A percentile compares a stretch with the other conserved stretches of the same genome.
phyloP scores from a whole-genome alignment of 805 yeast genomes.

The Ogataea dorogensis region DNA sequence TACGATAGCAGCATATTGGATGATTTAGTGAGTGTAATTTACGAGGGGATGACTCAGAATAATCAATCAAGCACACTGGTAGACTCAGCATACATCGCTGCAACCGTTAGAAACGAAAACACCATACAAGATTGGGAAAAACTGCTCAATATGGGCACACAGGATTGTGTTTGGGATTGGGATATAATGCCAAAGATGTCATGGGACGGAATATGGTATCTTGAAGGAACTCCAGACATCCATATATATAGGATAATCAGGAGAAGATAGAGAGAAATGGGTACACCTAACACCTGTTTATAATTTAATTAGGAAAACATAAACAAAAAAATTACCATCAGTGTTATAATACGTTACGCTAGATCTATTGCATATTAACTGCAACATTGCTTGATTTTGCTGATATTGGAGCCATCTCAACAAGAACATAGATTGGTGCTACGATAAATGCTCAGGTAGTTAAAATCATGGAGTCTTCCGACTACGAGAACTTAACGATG shows the following conservation, averaged over 20 bases:
- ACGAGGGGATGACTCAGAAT: conserved; percentile 33
- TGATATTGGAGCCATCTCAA: neutral
- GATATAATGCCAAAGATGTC: conserved; percentile 10
- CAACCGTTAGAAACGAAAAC: conserved; percentile 66
- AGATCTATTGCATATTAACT: conserved; percentile 1
- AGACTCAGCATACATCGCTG: conserved; percentile 48
- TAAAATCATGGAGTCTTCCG: conserved; percentile 21
- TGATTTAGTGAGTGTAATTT: conserved; percentile 48
- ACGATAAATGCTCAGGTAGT: conserved; percentile 5
- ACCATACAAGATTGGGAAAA: conserved; percentile 47
- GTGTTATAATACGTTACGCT: conserved; percentile 1
- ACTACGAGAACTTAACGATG: conserved; percentile 22
- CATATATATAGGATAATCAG: conserved; percentile 26
- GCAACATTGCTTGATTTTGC: conserved; percentile 1
- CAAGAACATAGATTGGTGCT: neutral
- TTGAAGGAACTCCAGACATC: conserved; percentile 25
- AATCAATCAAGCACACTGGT: conserved; percentile 18
- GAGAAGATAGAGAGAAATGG: conserved; percentile 14
- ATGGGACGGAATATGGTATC: conserved; percentile 21
- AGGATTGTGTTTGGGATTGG: conserved; percentile 31
- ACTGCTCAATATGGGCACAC: conserved; percentile 29
- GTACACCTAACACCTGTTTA: conserved; percentile 9
- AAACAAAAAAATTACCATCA: conserved; percentile 11
- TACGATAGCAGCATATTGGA: conserved; percentile 68
- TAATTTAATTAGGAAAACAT: conserved; percentile 13